phyloP scores from a whole-genome alignment of 768 basidiomycete genomes.

The Dacryopinax spathularia region DNA sequence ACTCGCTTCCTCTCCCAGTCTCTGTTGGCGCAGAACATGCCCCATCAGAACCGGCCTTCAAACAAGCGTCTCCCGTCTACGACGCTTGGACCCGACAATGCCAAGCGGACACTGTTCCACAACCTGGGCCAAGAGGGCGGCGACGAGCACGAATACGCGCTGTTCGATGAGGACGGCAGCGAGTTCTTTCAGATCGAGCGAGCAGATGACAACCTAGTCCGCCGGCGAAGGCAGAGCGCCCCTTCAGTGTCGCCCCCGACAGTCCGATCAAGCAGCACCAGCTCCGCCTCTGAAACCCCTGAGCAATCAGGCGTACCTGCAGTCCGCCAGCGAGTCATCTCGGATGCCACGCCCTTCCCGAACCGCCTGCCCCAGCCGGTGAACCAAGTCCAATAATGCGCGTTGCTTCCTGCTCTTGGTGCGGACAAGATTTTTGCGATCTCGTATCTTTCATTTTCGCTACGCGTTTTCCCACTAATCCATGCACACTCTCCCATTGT shows the following conservation, averaged over 20 bases:
- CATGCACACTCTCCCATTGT: not conserved
- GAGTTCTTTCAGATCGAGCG: not conserved
- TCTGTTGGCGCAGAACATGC: not conserved
- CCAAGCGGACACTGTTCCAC: slow-evolving; percentile 39
- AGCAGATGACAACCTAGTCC: not conserved
- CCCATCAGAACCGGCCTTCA: slow-evolving; percentile 32
- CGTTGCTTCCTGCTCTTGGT: not conserved
- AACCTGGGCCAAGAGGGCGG: slow-evolving; percentile 19
- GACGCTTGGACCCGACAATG: slow-evolving; percentile 45
- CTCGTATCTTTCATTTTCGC: not conserved
- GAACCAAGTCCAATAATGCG: not conserved
- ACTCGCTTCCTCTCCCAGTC: not conserved
- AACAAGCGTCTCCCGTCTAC: slow-evolving; percentile 65
- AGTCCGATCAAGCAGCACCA: not conserved
- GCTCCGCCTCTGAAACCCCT: not conserved
- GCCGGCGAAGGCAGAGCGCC: not conserved
- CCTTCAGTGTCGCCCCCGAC: not conserved
- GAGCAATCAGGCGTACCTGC: not conserved
- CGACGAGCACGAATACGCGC: slow-evolving; percentile 14
- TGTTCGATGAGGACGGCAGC: not conserved
- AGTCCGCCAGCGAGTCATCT: not conserved
- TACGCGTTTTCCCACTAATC: not conserved
- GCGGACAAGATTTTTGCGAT: not conserved
- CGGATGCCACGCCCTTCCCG: not conserved
- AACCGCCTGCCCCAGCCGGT: not conserved